These are phyloP conservation scores for Aspergillus candidus DNA, from an alignment of 2,329 filamentous ascomycete genomes.

Conservation along the genomic window DNA sequence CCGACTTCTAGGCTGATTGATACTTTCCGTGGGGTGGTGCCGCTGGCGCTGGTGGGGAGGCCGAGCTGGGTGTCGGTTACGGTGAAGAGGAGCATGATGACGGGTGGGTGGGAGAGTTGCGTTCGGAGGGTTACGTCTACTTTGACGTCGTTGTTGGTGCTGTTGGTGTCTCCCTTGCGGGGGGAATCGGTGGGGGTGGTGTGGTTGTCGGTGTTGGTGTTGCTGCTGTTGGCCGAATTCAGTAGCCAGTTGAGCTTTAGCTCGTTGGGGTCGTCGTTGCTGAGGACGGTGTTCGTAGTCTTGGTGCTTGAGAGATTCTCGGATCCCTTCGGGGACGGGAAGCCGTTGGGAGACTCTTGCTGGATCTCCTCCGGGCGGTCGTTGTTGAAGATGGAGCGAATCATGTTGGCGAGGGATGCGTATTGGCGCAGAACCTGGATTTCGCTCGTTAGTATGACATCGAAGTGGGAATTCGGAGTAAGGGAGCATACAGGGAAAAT, in stretches of 20 bases:
- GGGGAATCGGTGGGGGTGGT: background rate
- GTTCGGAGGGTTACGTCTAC: conserved; percentile 36
- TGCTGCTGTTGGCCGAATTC: conserved; percentile 5
- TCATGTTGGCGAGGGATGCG: conserved; percentile 35
- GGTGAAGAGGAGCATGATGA: conserved; percentile 34
- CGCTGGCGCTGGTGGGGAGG: conserved; percentile 4
- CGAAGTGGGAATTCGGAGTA: background rate
- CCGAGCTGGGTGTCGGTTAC: conserved; percentile 12
- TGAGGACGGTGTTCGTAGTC: conserved; percentile 18
- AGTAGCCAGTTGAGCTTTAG: conserved; percentile 55
- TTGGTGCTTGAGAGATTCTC: too few species aligned
- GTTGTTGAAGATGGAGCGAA: conserved; percentile 32
- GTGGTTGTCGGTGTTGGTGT: conserved; percentile 21
- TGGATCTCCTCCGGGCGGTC: conserved; percentile 5
- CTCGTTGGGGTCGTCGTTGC: conserved; percentile 38
- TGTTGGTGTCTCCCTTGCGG: conserved; percentile 1
- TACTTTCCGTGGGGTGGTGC: conserved; percentile 18
- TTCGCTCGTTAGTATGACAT: background rate
- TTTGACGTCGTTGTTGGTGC: conserved; percentile 23
- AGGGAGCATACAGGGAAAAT: conserved; percentile 34
- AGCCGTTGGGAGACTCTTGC: conserved; percentile 2
- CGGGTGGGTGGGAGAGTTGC: conserved; percentile 33
- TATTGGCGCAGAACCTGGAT: conserved; percentile 40
- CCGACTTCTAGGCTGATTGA: conserved; percentile 37
- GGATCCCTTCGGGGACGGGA: too few species aligned